Evolutionary conservation across 2,329 filamentous ascomycete genomes (phyloP).

Genomic region (Colletotrichum siamense): DNA sequence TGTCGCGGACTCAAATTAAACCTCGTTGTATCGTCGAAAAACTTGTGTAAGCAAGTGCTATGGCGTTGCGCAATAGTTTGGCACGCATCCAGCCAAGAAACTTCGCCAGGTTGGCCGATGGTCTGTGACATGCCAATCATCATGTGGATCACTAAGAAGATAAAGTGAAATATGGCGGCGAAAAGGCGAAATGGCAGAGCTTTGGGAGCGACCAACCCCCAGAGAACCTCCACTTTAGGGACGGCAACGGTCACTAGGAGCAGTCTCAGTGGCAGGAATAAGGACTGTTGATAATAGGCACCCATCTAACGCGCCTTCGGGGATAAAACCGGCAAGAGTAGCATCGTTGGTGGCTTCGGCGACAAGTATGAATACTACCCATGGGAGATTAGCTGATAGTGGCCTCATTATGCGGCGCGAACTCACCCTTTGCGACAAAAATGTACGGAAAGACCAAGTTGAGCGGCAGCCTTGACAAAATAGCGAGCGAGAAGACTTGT

Average conservation of each 20-base stretch:
- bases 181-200: not conserved
- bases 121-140: not conserved
- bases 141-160: not conserved
- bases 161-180: not conserved
- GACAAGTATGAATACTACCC: not conserved
- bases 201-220: not conserved
- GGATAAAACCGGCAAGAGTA: rapidly evolving
- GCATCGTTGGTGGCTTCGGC: not conserved
- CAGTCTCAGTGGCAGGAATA: not conserved
- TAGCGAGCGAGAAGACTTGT: not conserved
- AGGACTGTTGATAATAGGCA: rapidly evolving
- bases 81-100: not conserved
- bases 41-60: rapidly evolving
- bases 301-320: not conserved
- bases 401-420: not conserved
- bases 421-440: not conserved
- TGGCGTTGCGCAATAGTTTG: not conserved
- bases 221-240: not conserved
- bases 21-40: not conserved
- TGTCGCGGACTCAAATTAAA: not conserved
- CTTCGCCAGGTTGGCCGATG: not conserved
- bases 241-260: not conserved
- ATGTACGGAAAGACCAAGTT: not conserved
- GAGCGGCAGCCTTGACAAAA: not conserved
- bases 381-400: not conserved